A percentile compares a stretch with the other conserved stretches of the same genome.
phyloP scores from a whole-genome alignment of 2,329 filamentous ascomycete species.

The Proliferodiscus dingleyae region DNA sequence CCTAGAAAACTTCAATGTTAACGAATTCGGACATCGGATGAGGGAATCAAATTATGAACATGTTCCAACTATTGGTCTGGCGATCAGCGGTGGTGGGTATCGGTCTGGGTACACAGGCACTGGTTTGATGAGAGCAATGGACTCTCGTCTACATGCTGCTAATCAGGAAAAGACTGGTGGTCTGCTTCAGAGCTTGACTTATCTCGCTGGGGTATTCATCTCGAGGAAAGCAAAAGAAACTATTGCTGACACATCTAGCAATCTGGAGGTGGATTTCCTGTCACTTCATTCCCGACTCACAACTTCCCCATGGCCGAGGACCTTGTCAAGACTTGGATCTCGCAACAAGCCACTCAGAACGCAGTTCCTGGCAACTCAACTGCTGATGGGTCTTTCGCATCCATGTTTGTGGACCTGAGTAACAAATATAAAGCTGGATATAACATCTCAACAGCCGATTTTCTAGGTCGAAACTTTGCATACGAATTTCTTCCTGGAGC shows the following conservation, averaged over 20 bases:
- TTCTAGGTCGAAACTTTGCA: no score
- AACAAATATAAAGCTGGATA: no score
- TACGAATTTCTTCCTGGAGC: no score
- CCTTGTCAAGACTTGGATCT: conserved; percentile 5
- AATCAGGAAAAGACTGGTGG: conserved; percentile 9
- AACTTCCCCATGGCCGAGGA: conserved; percentile 13
- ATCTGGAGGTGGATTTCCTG: conserved; percentile 13
- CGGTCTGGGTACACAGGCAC: conserved; percentile 10
- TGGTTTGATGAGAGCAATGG: conserved; percentile 9
- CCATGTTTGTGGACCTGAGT: no score
- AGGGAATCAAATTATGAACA: conserved; percentile 3
- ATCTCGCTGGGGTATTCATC: conserved; percentile 13
- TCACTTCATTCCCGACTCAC: conserved; percentile 6
- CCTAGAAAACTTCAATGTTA: conserved; percentile 7
- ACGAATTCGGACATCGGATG: conserved; percentile 1
- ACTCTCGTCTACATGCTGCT: conserved; percentile 10
- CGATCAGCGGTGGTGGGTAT: conserved; percentile 16
- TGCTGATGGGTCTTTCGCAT: no score
- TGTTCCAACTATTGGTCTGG: conserved; percentile 10
- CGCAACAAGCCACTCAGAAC: no score
- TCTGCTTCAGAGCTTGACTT: conserved; percentile 13
- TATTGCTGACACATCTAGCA: no score
- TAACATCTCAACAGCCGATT: no score
- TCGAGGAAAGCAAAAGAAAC: no score
- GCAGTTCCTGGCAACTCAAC: no score